Evolutionary conservation across 495 filamentous ascomycete species (phyloP).

Genomic region (Lophium mytilinum): DNA sequence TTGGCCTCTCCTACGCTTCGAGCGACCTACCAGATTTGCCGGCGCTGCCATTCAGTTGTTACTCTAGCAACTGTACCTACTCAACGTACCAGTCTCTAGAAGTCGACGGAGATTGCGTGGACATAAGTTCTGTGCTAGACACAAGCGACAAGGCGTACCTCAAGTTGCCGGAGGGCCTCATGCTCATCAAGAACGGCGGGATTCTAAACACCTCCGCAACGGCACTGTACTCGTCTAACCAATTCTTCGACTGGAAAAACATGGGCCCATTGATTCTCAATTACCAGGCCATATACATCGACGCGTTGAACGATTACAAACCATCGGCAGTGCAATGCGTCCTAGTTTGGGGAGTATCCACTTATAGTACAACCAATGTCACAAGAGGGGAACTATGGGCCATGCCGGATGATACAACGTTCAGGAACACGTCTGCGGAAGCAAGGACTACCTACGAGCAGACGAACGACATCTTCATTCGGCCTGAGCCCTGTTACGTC

Average conservation of each 20-base stretch:
- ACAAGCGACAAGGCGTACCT: not conserved
- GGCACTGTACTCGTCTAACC: not conserved
- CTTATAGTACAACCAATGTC: slow-evolving; percentile 5
- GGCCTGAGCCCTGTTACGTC: slow-evolving; percentile 1
- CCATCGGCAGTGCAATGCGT: slow-evolving; percentile 9
- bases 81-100: slow-evolving; percentile 5
- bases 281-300: slow-evolving; percentile 7
- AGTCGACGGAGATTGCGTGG: not conserved
- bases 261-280: slow-evolving; percentile 7
- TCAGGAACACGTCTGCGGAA: slow-evolving; percentile 2
- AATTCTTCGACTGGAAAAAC: not conserved
- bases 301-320: not conserved
- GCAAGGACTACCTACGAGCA: slow-evolving; percentile 4
- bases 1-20: slow-evolving; percentile 2
- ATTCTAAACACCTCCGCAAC: slow-evolving; percentile 4
- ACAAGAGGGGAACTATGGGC: not conserved
- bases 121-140: slow-evolving; percentile 1
- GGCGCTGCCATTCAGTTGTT: not conserved
- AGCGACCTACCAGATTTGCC: not conserved
- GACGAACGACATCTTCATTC: not conserved
- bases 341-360: slow-evolving; percentile 8
- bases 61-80: slow-evolving; percentile 10
- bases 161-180: not conserved
- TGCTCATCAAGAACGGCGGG: not conserved
- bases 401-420: not conserved